Conservation (phyloP, 2,329 filamentous ascomycete genomes). For the Fusarium brachygibbosum region DNA sequence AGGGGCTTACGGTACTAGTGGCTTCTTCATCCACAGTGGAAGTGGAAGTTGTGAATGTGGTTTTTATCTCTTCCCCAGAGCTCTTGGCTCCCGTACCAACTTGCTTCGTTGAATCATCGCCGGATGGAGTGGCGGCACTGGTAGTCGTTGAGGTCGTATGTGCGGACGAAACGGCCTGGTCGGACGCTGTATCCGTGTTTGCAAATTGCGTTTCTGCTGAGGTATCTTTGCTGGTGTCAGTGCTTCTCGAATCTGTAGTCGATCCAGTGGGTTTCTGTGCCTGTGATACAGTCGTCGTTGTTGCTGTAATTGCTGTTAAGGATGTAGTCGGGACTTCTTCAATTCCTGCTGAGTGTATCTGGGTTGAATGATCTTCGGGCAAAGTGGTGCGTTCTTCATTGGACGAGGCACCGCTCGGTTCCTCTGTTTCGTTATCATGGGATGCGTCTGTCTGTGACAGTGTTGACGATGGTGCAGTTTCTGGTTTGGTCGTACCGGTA, state of each 20-base stretch:
- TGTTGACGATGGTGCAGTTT: not conserved
- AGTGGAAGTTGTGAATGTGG: too few relatives aligned
- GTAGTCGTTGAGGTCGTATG: not conserved
- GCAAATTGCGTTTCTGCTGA: not conserved
- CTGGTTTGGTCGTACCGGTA: not conserved
- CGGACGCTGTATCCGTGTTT: not conserved
- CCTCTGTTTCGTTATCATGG: not conserved
- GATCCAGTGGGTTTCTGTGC: not conserved
- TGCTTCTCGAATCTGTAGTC: not conserved
- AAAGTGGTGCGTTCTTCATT: not conserved
- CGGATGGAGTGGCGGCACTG: not conserved
- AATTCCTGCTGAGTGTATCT: not conserved
- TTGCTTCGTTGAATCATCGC: not conserved
- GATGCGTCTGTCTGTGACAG: not conserved
- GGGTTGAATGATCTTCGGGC: not conserved
- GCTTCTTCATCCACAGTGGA: not conserved
- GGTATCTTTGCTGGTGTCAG: not conserved
- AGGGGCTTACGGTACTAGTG: not conserved
- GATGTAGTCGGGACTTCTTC: too few relatives aligned
- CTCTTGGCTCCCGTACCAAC: not conserved
- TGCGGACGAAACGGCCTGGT: not conserved
- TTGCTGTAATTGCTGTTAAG: not conserved
- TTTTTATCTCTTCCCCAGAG: not conserved
- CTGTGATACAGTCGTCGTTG: not conserved
- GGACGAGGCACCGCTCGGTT: not conserved